phyloP scores from a whole-genome alignment of 805 yeast species.

The Naumovozyma baii region DNA sequence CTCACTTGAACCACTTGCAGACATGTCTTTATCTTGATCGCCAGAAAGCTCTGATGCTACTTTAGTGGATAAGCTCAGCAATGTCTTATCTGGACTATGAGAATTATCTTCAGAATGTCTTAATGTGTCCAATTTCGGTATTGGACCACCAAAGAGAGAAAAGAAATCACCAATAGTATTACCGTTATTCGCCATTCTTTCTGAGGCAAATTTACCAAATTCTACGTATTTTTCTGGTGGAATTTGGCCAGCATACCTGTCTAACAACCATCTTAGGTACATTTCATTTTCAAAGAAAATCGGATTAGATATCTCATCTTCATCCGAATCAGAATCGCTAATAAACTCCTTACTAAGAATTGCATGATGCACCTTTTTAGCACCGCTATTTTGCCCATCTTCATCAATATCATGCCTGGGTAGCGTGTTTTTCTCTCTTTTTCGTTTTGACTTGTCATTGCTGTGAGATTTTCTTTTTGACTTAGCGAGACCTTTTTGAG shows the following conservation, averaged over 20 bases:
- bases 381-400: too few species aligned
- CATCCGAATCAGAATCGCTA: conserved; percentile 28
- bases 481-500: conserved; percentile 19
- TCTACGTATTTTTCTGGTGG: conserved; percentile 14
- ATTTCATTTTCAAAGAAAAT: conserved; percentile 30
- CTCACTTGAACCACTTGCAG: background rate
- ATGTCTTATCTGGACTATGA: conserved; percentile 13
- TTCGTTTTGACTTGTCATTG: conserved; percentile 1
- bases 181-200: conserved; percentile 22
- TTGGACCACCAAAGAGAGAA: conserved; percentile 23
- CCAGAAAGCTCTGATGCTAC: conserved; percentile 2
- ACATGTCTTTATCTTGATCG: conserved; percentile 18
- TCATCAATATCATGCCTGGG: conserved; percentile 10
- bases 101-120: background rate
- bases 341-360: conserved; percentile 26
- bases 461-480: conserved; percentile 11
- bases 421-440: conserved; percentile 4
- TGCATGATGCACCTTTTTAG: conserved; percentile 6
- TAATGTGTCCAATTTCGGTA: conserved; percentile 11
- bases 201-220: conserved; percentile 23
- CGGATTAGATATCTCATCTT: conserved; percentile 15
- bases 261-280: conserved; percentile 26
- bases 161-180: conserved; percentile 12
- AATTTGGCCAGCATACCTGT: conserved; percentile 21
- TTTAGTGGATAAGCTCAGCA: conserved; percentile 10